Evolutionary conservation across 2,329 filamentous ascomycete species (phyloP).

Genomic region (Trichophyton mentagrophytes): DNA sequence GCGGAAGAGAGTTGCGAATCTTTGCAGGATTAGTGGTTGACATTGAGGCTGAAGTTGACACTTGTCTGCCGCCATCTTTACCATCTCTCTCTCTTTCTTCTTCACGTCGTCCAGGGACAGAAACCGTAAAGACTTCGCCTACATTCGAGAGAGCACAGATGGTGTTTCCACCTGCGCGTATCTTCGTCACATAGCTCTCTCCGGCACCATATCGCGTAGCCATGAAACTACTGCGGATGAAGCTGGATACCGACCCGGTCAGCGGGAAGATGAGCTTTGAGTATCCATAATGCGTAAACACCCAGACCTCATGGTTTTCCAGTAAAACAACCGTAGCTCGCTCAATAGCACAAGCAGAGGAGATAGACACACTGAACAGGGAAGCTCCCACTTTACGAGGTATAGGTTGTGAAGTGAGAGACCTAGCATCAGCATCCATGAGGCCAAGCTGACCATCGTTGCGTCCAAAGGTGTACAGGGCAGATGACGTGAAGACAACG

Average conservation of each 20-base stretch:
- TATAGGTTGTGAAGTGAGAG: constrained; percentile 65
- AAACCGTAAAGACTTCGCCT: constrained; percentile 79
- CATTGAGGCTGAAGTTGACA: constrained; percentile 41
- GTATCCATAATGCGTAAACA: constrained; percentile 93
- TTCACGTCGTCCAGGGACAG: constrained; percentile 57
- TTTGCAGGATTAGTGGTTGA: constrained; percentile 91
- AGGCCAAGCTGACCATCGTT: constrained; percentile 89
- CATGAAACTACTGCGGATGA: constrained; percentile 53
- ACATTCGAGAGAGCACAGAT: constrained; percentile 75
- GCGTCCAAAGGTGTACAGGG: constrained; percentile 86
- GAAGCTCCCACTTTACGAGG: constrained; percentile 83
- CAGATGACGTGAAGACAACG: constrained; percentile 67
- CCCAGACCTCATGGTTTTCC: constrained; percentile 76
- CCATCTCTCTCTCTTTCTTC: not conserved
- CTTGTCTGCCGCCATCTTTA: not conserved
- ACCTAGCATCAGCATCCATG: constrained; percentile 88
- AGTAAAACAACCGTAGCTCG: constrained; percentile 76
- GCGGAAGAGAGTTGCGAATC: constrained; percentile 68
- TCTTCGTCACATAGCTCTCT: constrained; percentile 57
- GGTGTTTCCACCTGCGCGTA: constrained; percentile 77
- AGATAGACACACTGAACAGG: constrained; percentile 58
- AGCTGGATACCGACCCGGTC: constrained; percentile 52
- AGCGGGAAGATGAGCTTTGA: constrained; percentile 77
- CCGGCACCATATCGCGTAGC: constrained; percentile 52
- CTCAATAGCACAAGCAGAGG: constrained; percentile 76